Base-by-base conservation (phyloP, 2,329 filamentous ascomycete genomes). In the Rhinocladiella mackenziei region DNA sequence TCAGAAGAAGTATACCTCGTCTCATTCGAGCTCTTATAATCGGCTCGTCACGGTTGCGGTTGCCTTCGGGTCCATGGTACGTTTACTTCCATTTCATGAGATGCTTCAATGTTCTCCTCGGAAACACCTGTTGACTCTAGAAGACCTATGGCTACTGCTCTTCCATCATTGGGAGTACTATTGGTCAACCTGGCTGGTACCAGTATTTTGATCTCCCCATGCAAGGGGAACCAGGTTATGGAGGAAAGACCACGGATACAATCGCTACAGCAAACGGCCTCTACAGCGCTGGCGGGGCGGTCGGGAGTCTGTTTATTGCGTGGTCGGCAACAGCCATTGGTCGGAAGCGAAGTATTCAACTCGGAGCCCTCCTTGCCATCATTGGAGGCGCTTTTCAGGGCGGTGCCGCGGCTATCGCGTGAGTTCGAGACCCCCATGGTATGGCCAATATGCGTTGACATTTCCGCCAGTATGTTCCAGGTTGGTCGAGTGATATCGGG, bases 131-230 rank as follows among this genome's bases (percentile, higher is more conserved):
- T 23, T 39, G 18, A 39, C 37, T 26, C 3, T 15, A 4, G 7
- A 18, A 53, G 50, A 53, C 50, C n/a, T 61, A 58, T 50, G 59
- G 60, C 18, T 64, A 63, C 45, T 55, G 59, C 20, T 55, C 60
- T 22, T 56, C 61, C n/a, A 56, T 65, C 35, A 70, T 73, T 26
- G 62, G 65, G 5, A 68, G 66, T 9, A 72, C 68, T 1, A 64
- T 73, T 38, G 71, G 70, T 1, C 69, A 73, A 45, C 67, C 69
- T 3, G 64, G 60, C 22, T 72, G 71, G 60, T 71, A 69, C 56
- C 57, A 55, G 3, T 67, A 64, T 55, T 65, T 72, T 43, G 53
- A 65, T 22, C 60, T 73, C 4, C 64, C 66, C 4, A 45, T 60
- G 8, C 56, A 62, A 48, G 65, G 61, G 6, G 56, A 65, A 39